A percentile compares a stretch with the other conserved stretches of the same genome.
Evolutionary conservation across 2,329 filamentous ascomycete species (phyloP).

Genomic region (Sporothrix humicola): DNA sequence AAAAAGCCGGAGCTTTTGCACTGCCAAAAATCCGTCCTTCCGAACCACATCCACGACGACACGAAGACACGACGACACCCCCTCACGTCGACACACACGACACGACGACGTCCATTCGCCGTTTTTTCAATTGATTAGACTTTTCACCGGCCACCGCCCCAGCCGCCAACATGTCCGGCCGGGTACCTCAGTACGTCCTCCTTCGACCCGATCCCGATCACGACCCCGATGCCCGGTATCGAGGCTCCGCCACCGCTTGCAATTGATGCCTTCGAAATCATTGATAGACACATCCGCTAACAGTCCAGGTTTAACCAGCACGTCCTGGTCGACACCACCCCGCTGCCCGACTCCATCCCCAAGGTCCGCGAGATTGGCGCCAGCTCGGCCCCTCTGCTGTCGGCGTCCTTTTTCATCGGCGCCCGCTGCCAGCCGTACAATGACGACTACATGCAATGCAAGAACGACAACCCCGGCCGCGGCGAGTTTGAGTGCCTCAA

Average conservation of each 20-base stretch:
- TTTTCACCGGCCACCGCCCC: background rate
- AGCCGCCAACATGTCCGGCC: constrained; percentile 57
- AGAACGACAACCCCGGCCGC: constrained; percentile 87
- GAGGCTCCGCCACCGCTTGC: background rate
- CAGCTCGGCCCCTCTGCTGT: constrained; percentile 89
- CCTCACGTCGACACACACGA: no score
- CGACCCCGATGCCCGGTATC: no score
- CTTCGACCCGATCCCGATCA: no score
- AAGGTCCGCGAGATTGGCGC: constrained; percentile 92
- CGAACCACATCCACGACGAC: constrained; percentile 36
- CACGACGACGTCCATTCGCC: constrained; percentile 46
- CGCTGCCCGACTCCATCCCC: constrained; percentile 89
- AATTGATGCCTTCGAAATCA: background rate
- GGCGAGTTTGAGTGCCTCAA: constrained; percentile 95
- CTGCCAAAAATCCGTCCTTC: constrained; percentile 16
- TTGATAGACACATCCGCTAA: background rate
- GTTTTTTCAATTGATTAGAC: background rate
- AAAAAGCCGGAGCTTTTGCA: constrained; percentile 35
- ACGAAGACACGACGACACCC: background rate
- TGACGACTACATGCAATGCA: constrained; percentile 99
- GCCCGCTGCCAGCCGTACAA: constrained; percentile 94
- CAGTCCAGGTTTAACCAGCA: constrained; percentile 86
- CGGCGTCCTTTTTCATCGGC: constrained; percentile 95
- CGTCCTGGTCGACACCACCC: constrained; percentile 92
- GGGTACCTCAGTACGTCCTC: constrained; percentile 64